Base-by-base conservation (phyloP, 768 basidiomycete species). In the Tephrocybe sp. region DNA sequence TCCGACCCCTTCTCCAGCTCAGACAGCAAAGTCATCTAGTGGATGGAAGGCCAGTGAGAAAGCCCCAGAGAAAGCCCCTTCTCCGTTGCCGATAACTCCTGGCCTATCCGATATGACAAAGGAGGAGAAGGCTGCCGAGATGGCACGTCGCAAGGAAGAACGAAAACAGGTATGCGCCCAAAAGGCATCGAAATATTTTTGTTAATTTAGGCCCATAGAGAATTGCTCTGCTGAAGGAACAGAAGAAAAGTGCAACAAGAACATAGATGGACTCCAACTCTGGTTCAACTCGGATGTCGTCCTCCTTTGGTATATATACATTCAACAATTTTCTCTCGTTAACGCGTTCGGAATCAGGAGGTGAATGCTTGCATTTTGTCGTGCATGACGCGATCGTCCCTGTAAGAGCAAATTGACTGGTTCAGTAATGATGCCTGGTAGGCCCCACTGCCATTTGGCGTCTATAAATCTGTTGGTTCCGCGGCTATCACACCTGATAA, bases 51-150 rank as follows among this genome's bases (percentile, higher is more conserved):
- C n/a, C n/a, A n/a, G n/a, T n/a, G n/a, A n/a, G n/a, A n/a, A 50
- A 25, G 47, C 40, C 40, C 22, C 57, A 18, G 40, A 25, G 11
- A 50, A 42, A 39, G 61, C 58, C 16, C 42, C 56, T n/a, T 22
- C 57, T n/a, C 47, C 57, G 1, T 50, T 61, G 30, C 30, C 54
- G 8, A 48, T 64, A n/a, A 41, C 61, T n/a, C 47, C 68, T 2
- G 57, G 61, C 21, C 70, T 74, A 47, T 67, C 78, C 22, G 66
- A 64, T 1, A 73, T 92, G 77, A 78, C 80, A 22, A 97, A 93
- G 65, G 95, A 97, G 65, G 93, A 94, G 57, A 95, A 89, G 66
- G 90, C 90, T 1, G 84, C 83, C n/a, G 92, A 97, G 71, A 87
- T 97, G 84, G 88, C 87, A 7, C 74, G 87, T 55, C 75, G 94